These are phyloP conservation scores for Lactarius evosmus DNA, from an alignment of 768 basidiomycete species.

Conservation along the genomic window DNA sequence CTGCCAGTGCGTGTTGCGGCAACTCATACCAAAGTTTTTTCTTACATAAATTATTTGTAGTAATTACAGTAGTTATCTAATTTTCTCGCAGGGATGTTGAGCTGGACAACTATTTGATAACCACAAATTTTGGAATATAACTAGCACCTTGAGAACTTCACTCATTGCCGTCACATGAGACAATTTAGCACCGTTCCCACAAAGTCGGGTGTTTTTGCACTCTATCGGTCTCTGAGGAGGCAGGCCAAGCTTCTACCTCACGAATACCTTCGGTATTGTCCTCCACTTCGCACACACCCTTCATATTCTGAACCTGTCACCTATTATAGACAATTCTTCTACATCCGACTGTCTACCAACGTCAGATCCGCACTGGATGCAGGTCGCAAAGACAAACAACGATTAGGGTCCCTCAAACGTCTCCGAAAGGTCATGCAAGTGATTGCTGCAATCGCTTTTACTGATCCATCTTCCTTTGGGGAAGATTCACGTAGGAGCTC, in stretches of 20 bases:
- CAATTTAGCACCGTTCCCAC: background rate
- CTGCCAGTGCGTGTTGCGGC: too few relatives aligned
- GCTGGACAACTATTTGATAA: too few relatives aligned
- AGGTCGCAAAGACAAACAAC: slow-evolving; percentile 33
- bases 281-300: too few relatives aligned
- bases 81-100: too few relatives aligned
- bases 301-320: background rate
- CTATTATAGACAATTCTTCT: slow-evolving; percentile 57
- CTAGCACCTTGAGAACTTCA: too few relatives aligned
- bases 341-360: slow-evolving; percentile 56
- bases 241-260: slow-evolving; percentile 46
- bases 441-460: background rate
- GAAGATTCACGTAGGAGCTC: slow-evolving; percentile 44
- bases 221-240: slow-evolving; percentile 43
- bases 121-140: too few relatives aligned
- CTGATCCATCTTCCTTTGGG: background rate
- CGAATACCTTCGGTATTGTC: slow-evolving; percentile 43
- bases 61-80: too few relatives aligned
- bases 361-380: slow-evolving; percentile 46
- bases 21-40: too few relatives aligned
- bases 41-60: too few relatives aligned
- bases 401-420: slow-evolving; percentile 45
- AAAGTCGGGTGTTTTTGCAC: slow-evolving; percentile 29
- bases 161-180: slow-evolving; percentile 1
- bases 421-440: slow-evolving; percentile 45